These are phyloP conservation scores for Psilocybe cyanescens DNA, from an alignment of 768 basidiomycete genomes.

Conservation along the genomic window DNA sequence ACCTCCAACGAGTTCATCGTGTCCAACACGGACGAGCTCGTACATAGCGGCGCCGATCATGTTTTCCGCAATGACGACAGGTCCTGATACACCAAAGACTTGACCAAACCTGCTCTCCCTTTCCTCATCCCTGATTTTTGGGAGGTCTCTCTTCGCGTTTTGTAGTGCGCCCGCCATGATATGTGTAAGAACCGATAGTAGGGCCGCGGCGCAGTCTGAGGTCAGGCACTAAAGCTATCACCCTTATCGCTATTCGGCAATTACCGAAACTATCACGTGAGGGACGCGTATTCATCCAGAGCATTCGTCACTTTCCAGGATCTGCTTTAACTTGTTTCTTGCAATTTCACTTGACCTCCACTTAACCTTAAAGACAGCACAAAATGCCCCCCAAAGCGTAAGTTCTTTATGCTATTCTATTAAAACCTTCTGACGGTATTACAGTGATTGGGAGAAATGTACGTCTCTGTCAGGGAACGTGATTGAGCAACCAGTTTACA, in stretches of 20 bases:
- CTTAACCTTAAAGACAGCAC: conserved; percentile 30
- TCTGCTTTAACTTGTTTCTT: conserved; percentile 17
- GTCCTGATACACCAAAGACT: conserved; percentile 96
- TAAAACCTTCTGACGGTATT: conserved; percentile 13
- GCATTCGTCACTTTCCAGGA: conserved; percentile 13
- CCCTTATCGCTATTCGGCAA: conserved; percentile 24
- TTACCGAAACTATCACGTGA: conserved; percentile 28
- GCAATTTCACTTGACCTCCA: conserved; percentile 22
- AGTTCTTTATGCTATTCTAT: conserved; percentile 35
- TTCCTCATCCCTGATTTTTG: conserved; percentile 91
- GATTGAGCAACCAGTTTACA: conserved; percentile 5
- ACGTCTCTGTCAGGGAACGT: conserved; percentile 24
- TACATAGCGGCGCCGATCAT: conserved; percentile 98
- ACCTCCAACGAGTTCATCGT: conserved; percentile 98
- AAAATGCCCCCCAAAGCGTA: conserved; percentile 94
- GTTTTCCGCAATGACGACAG: conserved; percentile 96
- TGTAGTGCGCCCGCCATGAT: conserved; percentile 91
- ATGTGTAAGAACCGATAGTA: conserved; percentile 8
- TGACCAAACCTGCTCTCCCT: conserved; percentile 85
- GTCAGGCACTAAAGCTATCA: neutral
- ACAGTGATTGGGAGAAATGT: conserved; percentile 99
- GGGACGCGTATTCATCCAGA: conserved; percentile 25
- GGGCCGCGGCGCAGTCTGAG: neutral
- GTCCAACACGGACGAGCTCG: conserved; percentile 96
- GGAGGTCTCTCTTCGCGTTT: conserved; percentile 86